Percentiles rank a stretch among this genome's conserved stretches.
These are phyloP conservation scores for Metschnikowia borealis DNA, from an alignment of 805 yeast genomes.

Conservation along the genomic window DNA sequence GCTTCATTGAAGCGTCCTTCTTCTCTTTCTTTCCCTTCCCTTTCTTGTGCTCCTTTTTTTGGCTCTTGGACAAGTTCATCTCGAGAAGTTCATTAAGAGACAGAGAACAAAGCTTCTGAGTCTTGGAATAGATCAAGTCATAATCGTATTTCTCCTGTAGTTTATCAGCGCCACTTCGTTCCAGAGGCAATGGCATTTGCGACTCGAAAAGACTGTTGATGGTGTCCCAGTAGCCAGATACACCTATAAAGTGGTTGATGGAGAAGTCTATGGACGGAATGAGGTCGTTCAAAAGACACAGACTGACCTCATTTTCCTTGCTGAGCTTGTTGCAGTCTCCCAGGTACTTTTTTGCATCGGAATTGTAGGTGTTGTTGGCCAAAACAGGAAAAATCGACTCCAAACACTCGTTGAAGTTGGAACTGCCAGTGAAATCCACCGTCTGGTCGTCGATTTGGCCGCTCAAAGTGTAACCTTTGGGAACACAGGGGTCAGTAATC, in stretches of 20 bases:
- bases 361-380: conserved; percentile 26
- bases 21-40: too few species aligned
- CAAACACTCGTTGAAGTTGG: conserved; percentile 48
- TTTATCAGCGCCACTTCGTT: conserved; percentile 12
- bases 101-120: conserved; percentile 46
- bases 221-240: conserved; percentile 66
- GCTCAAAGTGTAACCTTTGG: conserved; percentile 37
- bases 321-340: conserved; percentile 31
- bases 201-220: conserved; percentile 43
- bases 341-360: conserved; percentile 16
- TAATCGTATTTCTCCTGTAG: conserved; percentile 40
- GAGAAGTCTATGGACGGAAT: conserved; percentile 58
- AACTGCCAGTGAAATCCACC: conserved; percentile 46
- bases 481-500: conserved; percentile 55
- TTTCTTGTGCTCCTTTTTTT: too few species aligned
- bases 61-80: conserved; percentile 30
- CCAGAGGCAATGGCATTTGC: not conserved
- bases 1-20: conserved; percentile 18
- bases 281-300: conserved; percentile 50
- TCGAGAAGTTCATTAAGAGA: conserved; percentile 34
- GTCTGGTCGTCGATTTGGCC: conserved; percentile 22
- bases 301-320: conserved; percentile 30
- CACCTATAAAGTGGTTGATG: conserved; percentile 55
- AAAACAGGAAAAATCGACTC: conserved; percentile 45
- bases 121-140: conserved; percentile 38